Percentiles rank a stretch among this genome's conserved stretches.
These are phyloP conservation scores for Vanilla planifolia DNA, from an alignment of 106 monocot species.

Conservation along the genomic window DNA sequence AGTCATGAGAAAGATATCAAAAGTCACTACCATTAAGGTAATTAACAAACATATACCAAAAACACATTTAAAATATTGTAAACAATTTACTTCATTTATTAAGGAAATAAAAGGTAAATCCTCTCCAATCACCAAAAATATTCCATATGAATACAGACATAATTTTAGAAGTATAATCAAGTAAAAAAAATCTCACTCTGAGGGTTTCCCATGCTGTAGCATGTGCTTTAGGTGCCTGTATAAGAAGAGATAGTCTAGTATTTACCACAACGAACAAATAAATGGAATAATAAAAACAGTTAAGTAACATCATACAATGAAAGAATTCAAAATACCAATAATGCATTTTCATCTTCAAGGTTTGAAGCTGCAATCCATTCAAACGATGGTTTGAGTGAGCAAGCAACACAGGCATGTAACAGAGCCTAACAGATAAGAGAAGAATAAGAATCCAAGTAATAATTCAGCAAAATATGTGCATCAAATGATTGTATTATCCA, in stretches of 20 bases:
- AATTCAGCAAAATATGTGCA: too few relatives aligned
- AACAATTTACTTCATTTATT: too few relatives aligned
- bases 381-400: slow-evolving; percentile 54
- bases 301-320: too few relatives aligned
- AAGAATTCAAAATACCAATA: slow-evolving; percentile 45
- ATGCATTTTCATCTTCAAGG: slow-evolving; percentile 70
- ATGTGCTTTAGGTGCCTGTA: slow-evolving; percentile 67
- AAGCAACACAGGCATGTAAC: slow-evolving; percentile 72
- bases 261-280: neutral
- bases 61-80: too few relatives aligned
- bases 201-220: slow-evolving; percentile 60
- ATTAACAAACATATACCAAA: too few relatives aligned
- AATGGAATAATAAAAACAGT: neutral
- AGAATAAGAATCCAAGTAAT: neutral
- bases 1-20: too few relatives aligned
- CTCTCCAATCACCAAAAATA: too few relatives aligned
- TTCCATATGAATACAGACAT: too few relatives aligned
- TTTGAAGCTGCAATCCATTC: slow-evolving; percentile 84
- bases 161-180: neutral
- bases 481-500: too few relatives aligned
- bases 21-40: too few relatives aligned
- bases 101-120: too few relatives aligned
- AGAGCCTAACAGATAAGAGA: slow-evolving; percentile 50
- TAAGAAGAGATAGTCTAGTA: slow-evolving; percentile 7
- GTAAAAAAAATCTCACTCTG: slow-evolving; percentile 28